phyloP scores from a whole-genome alignment of 345 rosid genomes.

The Citrus sinensis region DNA sequence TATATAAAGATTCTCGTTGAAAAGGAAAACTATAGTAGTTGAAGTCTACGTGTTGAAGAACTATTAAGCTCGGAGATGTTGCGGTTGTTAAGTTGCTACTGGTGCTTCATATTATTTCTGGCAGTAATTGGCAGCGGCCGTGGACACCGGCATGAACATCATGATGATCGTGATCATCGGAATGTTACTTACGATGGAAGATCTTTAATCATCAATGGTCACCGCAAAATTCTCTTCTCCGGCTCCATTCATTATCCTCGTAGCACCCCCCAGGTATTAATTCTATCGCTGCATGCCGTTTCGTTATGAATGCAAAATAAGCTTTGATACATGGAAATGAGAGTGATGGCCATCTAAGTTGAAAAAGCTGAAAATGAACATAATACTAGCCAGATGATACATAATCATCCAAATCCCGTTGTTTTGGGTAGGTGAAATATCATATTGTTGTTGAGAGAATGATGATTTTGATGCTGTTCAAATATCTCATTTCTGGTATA shows the following conservation, averaged over 20 bases:
- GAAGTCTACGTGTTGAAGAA: too few relatives aligned
- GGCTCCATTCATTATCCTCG: conserved; percentile 92
- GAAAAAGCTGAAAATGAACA: background rate
- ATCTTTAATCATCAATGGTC: conserved; percentile 59
- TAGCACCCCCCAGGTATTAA: conserved; percentile 59
- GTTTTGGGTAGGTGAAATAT: background rate
- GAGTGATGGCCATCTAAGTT: background rate
- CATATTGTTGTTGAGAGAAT: background rate
- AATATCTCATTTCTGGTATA: background rate
- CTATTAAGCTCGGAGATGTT: background rate
- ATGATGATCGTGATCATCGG: too few relatives aligned
- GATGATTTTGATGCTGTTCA: background rate
- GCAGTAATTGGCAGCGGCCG: conserved; percentile 9
- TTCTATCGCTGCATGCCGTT: background rate
- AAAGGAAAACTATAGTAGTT: too few relatives aligned
- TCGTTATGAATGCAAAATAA: too few relatives aligned
- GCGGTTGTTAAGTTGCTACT: background rate
- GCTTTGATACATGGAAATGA: background rate
- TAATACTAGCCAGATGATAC: too few relatives aligned
- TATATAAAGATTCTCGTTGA: background rate
- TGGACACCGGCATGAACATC: background rate
- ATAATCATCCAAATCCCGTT: background rate
- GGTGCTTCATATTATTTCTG: background rate
- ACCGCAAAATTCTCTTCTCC: conserved; percentile 60
- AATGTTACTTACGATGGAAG: conserved; percentile 54